Evolutionary conservation across 2,329 filamentous ascomycete species (phyloP).

Genomic region (Septoria linicola): DNA sequence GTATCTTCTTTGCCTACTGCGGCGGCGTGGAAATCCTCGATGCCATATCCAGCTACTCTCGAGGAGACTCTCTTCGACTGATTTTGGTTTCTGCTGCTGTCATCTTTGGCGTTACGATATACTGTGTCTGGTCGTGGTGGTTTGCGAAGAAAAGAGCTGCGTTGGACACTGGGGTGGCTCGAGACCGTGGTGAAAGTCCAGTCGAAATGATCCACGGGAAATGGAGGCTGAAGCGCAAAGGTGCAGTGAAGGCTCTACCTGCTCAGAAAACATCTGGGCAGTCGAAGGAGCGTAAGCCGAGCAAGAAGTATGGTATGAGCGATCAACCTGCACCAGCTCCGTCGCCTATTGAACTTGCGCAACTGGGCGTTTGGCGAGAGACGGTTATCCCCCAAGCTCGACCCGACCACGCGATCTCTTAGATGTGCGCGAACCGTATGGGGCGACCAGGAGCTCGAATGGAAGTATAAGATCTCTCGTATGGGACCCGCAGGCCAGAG

Average conservation of each 20-base stretch:
- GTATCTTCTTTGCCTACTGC: slow-evolving; percentile 1
- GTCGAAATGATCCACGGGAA: slow-evolving; percentile 2
- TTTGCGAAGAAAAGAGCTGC: not conserved
- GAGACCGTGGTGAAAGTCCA: not conserved
- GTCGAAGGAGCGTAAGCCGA: not conserved
- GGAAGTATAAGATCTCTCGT: no score
- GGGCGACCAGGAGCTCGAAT: no score
- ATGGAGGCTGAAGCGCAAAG: not conserved
- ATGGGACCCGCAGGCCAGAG: no score
- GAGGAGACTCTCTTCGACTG: not conserved
- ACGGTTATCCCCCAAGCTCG: no score
- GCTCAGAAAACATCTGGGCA: not conserved
- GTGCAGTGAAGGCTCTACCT: not conserved
- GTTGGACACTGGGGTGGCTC: not conserved
- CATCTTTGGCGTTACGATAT: not conserved
- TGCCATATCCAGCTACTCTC: not conserved
- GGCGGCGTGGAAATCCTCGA: not conserved
- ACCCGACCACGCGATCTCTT: no score
- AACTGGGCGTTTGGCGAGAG: not conserved
- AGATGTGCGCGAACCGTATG: no score
- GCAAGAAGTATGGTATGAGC: not conserved
- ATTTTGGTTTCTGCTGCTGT: not conserved
- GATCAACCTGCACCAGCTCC: not conserved
- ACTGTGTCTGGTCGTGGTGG: not conserved
- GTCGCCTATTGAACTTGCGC: not conserved